A percentile compares a stretch with the other conserved stretches of the same genome.
Conservation (phyloP, 2,329 filamentous ascomycete genomes). For the Sclerotiophoma versabilis region DNA sequence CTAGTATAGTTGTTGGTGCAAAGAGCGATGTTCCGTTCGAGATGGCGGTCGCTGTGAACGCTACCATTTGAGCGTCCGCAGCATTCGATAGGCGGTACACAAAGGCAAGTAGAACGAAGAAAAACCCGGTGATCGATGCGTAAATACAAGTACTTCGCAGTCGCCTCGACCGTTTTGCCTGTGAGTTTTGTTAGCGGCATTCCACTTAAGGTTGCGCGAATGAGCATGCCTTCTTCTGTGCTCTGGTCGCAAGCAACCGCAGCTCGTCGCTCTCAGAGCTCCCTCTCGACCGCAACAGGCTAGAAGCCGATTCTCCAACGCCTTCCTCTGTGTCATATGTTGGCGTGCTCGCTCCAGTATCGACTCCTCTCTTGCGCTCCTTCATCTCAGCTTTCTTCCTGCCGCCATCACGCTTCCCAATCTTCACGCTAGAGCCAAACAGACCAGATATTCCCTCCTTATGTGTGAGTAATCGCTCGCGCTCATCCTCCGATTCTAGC, state of each 20-base stretch:
- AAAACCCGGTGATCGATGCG: slow-evolving; percentile 59
- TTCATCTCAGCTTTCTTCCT: slow-evolving; percentile 33
- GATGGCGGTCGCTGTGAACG: slow-evolving; percentile 43
- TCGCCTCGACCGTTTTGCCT: slow-evolving; percentile 43
- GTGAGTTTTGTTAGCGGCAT: slow-evolving; percentile 26
- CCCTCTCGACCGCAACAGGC: slow-evolving; percentile 40
- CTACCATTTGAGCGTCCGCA: slow-evolving; percentile 23
- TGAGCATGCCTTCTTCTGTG: slow-evolving; percentile 40
- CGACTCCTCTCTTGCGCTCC: slow-evolving; percentile 51
- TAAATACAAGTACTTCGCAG: slow-evolving; percentile 53
- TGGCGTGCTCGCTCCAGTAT: slow-evolving; percentile 75
- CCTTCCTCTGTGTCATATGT: slow-evolving; percentile 95
- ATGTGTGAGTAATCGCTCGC: slow-evolving; percentile 51
- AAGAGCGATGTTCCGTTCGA: slow-evolving; percentile 90
- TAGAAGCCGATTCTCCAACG: slow-evolving; percentile 65
- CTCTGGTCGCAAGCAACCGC: slow-evolving; percentile 61
- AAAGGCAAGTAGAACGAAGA: slow-evolving; percentile 62
- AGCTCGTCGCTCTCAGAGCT: slow-evolving; percentile 58
- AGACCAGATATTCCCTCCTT: slow-evolving; percentile 39
- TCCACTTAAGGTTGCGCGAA: slow-evolving; percentile 40
- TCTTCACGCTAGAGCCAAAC: slow-evolving; percentile 41
- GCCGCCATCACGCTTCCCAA: slow-evolving; percentile 32
- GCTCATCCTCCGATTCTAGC: slow-evolving; percentile 56
- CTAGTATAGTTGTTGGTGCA: slow-evolving; percentile 87
- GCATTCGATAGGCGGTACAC: slow-evolving; percentile 62